Percentiles rank a stretch among this genome's conserved stretches.
phyloP scores from a whole-genome alignment of 2,329 filamentous ascomycete genomes.

The Coccinonectria pachysandricola region DNA sequence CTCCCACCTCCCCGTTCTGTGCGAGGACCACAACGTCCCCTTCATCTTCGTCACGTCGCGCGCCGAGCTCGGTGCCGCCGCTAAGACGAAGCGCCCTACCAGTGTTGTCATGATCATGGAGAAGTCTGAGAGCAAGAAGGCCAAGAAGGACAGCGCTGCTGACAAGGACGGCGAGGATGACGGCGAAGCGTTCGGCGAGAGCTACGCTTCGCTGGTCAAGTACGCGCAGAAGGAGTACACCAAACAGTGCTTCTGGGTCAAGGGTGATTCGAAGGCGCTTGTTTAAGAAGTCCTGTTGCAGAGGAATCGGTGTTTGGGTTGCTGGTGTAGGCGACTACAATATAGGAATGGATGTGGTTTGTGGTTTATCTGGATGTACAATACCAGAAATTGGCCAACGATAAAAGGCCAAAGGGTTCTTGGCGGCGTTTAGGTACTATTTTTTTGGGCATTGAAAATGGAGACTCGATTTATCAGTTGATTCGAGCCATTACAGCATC shows the following conservation, averaged over 20 bases:
- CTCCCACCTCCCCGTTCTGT: slow-evolving; percentile 92
- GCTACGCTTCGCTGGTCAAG: slow-evolving; percentile 56
- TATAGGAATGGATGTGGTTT: slow-evolving; percentile 9
- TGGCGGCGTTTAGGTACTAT: slow-evolving; percentile 30
- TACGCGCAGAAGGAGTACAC: slow-evolving; percentile 54
- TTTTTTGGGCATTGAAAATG: slow-evolving; percentile 19
- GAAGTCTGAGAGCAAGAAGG: slow-evolving; percentile 38
- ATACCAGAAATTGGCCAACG: slow-evolving; percentile 23
- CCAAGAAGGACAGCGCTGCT: slow-evolving; percentile 33
- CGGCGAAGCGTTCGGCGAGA: slow-evolving; percentile 51
- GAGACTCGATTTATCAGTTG: slow-evolving; percentile 17
- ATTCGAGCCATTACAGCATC: no score
- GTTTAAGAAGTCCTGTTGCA: no score
- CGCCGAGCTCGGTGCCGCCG: slow-evolving; percentile 86
- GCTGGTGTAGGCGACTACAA: slow-evolving; percentile 1
- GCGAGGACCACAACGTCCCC: slow-evolving; percentile 94
- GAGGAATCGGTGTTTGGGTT: slow-evolving; percentile 5
- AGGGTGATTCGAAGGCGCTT: slow-evolving; percentile 28
- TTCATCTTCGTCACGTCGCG: slow-evolving; percentile 92
- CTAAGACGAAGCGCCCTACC: slow-evolving; percentile 90
- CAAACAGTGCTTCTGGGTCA: slow-evolving; percentile 44
- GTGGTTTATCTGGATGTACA: slow-evolving; percentile 26
- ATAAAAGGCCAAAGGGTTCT: slow-evolving; percentile 22
- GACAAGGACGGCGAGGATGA: slow-evolving; percentile 37
- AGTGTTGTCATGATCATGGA: slow-evolving; percentile 85